Base-by-base conservation (phyloP, 176 grass and related monocot species). In the Triticum dicoccoides region DNA sequence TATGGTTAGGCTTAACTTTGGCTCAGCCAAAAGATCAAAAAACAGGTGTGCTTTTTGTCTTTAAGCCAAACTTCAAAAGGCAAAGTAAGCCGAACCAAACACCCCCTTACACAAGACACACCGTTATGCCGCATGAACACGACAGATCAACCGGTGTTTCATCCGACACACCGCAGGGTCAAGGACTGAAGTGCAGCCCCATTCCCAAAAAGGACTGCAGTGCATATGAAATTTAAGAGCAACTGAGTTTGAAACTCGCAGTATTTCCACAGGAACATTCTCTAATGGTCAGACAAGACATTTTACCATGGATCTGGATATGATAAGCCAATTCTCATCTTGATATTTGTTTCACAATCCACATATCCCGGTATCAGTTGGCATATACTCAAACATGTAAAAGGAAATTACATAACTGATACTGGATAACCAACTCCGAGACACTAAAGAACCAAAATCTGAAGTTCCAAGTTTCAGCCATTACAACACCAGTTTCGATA, bases 401-500 rank as follows among this genome's bases (percentile, higher is more conserved):
- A 80, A 64, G 2, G 7, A 30, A 83, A 25, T 21, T 47, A 32
- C 12, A 41, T 52, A 30, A 32, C 6, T 9, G 2, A 63, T 21
- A 80, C 34, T 70, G 69, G 76, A 27, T 27, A 5, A 51, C 29
- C 4, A 25, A 56, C 45, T 51, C 47, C 12, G 14, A 76, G 1
- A 62, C 25, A 74, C 34, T 82, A 38, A 82, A 61, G 27, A 5
- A 49, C 21, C 2, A 20, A 65, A 68, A 69, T 77, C 30, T 82
- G 7, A 63, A 41, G 27, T 41, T 90, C 47, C 20, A 77, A 59
- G 21, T 62, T 89, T 70, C 33, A 29, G 62, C 42, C 62, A 79
- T 71, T 83, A 82, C 73, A 86, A 70, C 20, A 64, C 38, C 56
- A 39, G 27, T 82, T 82, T 49, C 76, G 35, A 68, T 86, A 86